Percentiles rank a stretch among this genome's conserved stretches.
These are phyloP conservation scores for Carallia pectinifolia DNA, from an alignment of 345 rosid species.

Conservation along the genomic window DNA sequence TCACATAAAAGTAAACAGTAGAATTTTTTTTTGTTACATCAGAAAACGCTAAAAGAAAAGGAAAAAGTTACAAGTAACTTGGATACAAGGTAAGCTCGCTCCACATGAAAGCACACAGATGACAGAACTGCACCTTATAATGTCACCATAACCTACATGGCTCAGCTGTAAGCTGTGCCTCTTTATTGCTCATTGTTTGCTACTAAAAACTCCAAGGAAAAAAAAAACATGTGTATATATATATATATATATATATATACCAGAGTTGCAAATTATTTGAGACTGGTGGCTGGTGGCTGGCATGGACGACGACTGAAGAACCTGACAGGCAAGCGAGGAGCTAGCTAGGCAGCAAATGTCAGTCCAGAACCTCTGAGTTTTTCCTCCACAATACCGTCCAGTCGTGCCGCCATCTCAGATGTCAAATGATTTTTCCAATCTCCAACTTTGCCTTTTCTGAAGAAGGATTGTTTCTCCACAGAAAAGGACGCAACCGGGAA, in stretches of 20 bases:
- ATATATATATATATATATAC: too few species aligned
- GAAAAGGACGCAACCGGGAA: background rate
- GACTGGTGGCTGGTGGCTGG: background rate
- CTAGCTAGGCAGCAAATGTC: background rate
- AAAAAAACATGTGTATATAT: too few species aligned
- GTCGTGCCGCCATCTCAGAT: background rate
- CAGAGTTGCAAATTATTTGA: background rate
- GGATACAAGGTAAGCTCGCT: too few species aligned
- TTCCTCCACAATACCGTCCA: background rate
- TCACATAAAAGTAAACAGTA: too few species aligned
- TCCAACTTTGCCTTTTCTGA: background rate
- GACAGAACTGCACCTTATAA: too few species aligned
- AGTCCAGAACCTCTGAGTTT: background rate
- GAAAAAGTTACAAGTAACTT: too few species aligned
- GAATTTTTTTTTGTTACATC: too few species aligned
- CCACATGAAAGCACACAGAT: too few species aligned
- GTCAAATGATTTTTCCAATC: conserved; percentile 4
- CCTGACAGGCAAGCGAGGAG: background rate
- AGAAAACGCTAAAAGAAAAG: too few species aligned
- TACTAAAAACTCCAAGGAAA: background rate
- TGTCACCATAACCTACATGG: too few species aligned
- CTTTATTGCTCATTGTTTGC: too few species aligned
- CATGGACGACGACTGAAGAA: background rate
- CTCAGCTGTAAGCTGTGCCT: too few species aligned
- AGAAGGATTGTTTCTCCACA: background rate